phyloP scores from a whole-genome alignment of 108 stramenopile genomes.

The Cyclotella cryptica region DNA sequence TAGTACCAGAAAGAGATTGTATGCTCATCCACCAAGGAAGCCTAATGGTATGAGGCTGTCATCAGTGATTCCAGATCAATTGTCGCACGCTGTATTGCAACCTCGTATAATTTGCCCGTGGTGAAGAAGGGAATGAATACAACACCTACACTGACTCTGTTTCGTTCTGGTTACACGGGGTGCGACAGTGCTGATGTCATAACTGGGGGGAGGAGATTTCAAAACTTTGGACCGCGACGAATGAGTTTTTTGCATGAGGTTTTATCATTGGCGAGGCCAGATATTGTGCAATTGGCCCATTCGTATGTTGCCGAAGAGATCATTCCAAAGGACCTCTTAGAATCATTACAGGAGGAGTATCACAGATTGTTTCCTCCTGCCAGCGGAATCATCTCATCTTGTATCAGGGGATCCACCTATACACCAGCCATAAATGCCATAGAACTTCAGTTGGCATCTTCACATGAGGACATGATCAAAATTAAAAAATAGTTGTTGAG shows the following conservation, averaged over 20 bases:
- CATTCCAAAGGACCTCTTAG: neutral
- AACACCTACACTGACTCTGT: neutral
- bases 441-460: neutral
- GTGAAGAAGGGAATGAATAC: neutral
- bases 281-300: neutral
- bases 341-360: neutral
- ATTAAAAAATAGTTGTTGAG: neutral
- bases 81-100: neutral
- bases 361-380: neutral
- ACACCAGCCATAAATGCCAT: slow-evolving; percentile 3
- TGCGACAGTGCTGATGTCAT: neutral
- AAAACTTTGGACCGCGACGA: neutral
- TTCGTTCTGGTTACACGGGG: neutral
- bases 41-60: neutral
- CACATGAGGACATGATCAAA: too few relatives aligned
- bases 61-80: neutral
- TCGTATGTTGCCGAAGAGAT: neutral
- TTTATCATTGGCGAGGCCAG: neutral
- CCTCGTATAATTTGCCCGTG: neutral
- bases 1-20: neutral
- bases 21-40: slow-evolving; percentile 13
- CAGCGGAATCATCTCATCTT: neutral
- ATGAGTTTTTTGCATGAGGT: neutral
- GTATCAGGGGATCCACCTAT: neutral
- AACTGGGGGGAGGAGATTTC: neutral